phyloP scores from a whole-genome alignment of 2,329 filamentous ascomycete genomes.

The Mycosphaerella arachidis region DNA sequence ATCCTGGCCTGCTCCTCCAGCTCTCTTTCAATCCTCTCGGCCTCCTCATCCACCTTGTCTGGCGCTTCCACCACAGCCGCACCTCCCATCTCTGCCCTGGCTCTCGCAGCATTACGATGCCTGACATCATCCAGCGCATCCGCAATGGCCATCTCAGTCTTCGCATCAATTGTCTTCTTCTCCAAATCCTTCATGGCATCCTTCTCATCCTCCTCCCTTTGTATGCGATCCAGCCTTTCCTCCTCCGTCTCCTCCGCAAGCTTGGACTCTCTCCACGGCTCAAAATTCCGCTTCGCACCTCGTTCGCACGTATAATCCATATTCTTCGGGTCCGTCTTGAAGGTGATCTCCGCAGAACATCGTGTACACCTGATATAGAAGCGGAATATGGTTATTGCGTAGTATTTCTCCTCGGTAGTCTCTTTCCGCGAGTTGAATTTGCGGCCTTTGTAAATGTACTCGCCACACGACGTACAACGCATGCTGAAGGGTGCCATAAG shows the following conservation, averaged over 20 bases:
- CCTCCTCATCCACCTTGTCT: slow-evolving; percentile 55
- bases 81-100: slow-evolving; percentile 62
- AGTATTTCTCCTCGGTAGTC: slow-evolving; percentile 84
- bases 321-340: slow-evolving; percentile 91
- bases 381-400: slow-evolving; percentile 78
- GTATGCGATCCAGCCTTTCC: slow-evolving; percentile 76
- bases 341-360: slow-evolving; percentile 81
- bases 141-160: slow-evolving; percentile 92
- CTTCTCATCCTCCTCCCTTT: slow-evolving; percentile 71
- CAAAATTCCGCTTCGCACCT: slow-evolving; percentile 88
- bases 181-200: slow-evolving; percentile 96
- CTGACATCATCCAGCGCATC: slow-evolving; percentile 94
- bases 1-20: slow-evolving; percentile 74
- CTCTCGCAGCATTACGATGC: slow-evolving; percentile 81
- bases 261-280: slow-evolving; percentile 74
- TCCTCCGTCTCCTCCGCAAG: slow-evolving; percentile 76
- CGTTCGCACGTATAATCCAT: slow-evolving; percentile 80
- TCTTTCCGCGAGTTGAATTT: slow-evolving; percentile 97
- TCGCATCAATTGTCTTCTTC: slow-evolving; percentile 86
- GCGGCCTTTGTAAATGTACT: slow-evolving; percentile 87
- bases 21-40: slow-evolving; percentile 67
- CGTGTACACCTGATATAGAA: slow-evolving; percentile 83
- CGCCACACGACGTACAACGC: slow-evolving; percentile 65
- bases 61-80: slow-evolving; percentile 53
- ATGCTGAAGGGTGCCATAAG: slow-evolving; percentile 86